Evolutionary conservation across 352 stramenopile species (phyloP).

Genomic region (Phytopythium sindhum): DNA sequence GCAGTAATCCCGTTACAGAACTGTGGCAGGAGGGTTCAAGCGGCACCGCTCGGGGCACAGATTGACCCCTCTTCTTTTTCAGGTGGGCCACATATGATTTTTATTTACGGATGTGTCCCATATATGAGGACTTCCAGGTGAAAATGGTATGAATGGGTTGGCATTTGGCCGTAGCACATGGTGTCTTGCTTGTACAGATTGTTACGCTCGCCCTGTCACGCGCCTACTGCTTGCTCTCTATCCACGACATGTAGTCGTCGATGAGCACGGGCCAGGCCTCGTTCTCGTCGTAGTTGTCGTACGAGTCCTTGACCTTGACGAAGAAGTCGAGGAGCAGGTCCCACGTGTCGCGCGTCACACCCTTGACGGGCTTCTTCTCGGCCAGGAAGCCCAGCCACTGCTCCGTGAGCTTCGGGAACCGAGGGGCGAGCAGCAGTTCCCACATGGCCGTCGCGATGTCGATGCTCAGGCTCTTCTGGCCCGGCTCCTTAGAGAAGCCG

Average conservation of each 20-base stretch:
- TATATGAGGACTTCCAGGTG: no score
- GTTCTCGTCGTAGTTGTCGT: conserved; percentile 87
- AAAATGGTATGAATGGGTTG: no score
- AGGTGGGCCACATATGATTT: not conserved
- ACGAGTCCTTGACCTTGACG: conserved; percentile 71
- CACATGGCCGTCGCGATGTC: conserved; percentile 87
- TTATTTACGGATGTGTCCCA: not conserved
- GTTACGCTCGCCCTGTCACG: not conserved
- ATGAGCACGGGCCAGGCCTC: conserved; percentile 89
- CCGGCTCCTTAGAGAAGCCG: conserved; percentile 83
- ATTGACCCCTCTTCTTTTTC: not conserved
- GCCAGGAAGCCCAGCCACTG: conserved; percentile 79
- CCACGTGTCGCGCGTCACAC: conserved; percentile 86
- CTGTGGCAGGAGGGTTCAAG: not conserved
- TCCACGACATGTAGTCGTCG: conserved; percentile 87
- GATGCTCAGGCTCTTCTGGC: conserved; percentile 84
- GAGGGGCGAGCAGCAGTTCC: conserved; percentile 66
- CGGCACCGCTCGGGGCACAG: not conserved
- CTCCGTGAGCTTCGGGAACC: conserved; percentile 61
- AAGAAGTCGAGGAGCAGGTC: conserved; percentile 86
- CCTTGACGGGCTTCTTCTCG: conserved; percentile 74
- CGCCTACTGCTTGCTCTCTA: conserved; percentile 61
- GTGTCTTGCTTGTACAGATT: no score
- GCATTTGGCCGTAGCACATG: no score
- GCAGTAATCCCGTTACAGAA: conserved; percentile 2